Evolutionary conservation across 2,329 filamentous ascomycete species (phyloP).

Genomic region (Scopulariopsis brevicaulis): DNA sequence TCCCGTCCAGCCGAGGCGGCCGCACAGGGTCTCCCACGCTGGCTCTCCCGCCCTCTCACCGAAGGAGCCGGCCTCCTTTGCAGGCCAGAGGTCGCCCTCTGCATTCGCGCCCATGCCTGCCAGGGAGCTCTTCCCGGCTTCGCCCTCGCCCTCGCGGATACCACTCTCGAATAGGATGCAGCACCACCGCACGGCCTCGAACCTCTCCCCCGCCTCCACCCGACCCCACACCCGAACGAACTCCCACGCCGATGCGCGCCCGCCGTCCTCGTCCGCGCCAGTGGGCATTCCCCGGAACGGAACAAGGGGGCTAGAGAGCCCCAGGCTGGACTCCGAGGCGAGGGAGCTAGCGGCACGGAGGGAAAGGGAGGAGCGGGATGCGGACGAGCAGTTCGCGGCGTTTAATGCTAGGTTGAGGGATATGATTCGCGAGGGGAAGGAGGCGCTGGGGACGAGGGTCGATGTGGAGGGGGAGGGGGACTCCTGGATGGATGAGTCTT

Average conservation of each 20-base stretch:
- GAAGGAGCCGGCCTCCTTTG: constrained; percentile 9
- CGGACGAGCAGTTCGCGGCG: constrained; percentile 67
- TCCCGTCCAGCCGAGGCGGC: constrained; percentile 5
- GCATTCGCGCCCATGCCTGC: not conserved
- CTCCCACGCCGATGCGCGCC: not conserved
- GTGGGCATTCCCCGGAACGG: not conserved
- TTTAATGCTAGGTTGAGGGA: constrained; percentile 71
- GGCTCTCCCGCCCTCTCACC: constrained; percentile 7
- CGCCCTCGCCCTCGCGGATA: constrained; percentile 10
- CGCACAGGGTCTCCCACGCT: not conserved
- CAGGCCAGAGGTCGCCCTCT: constrained; percentile 19
- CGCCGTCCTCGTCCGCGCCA: not conserved
- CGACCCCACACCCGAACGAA: not conserved
- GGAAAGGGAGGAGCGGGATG: constrained; percentile 61
- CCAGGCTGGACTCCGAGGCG: constrained; percentile 52
- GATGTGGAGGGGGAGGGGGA: constrained; percentile 44
- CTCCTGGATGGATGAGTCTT: constrained; percentile 1
- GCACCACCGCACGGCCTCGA: not conserved
- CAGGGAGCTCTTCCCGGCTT: not conserved
- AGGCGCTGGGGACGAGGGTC: constrained; percentile 68
- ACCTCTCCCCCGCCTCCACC: not conserved
- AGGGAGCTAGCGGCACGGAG: constrained; percentile 62
- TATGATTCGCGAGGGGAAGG: constrained; percentile 82
- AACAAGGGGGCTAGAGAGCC: constrained; percentile 22
- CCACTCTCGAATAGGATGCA: not conserved